Percentiles rank a stretch among this genome's conserved stretches.
Conservation (phyloP, 2,329 filamentous ascomycete genomes). For the Nothomitra cinnamomea region DNA sequence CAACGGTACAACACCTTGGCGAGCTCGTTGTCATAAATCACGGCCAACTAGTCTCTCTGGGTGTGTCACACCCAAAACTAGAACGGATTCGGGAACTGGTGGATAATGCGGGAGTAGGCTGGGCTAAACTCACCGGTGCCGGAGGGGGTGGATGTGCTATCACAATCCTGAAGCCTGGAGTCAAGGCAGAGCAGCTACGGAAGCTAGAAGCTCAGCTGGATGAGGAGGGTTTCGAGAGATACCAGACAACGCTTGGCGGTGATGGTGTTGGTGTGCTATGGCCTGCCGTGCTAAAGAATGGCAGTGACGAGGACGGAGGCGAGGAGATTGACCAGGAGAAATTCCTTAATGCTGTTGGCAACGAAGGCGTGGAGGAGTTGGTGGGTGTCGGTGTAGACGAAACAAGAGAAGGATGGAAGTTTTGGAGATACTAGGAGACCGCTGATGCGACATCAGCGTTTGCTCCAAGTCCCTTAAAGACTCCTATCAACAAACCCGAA, state of each 20-base stretch:
- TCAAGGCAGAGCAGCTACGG: slow-evolving; percentile 36
- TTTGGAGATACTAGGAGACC: slow-evolving; percentile 39
- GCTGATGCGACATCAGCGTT: background rate
- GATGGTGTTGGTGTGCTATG: slow-evolving; percentile 89
- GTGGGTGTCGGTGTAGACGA: slow-evolving; percentile 62
- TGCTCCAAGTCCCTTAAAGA: background rate
- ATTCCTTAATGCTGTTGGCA: slow-evolving; percentile 69
- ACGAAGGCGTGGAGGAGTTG: slow-evolving; percentile 69
- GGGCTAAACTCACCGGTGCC: slow-evolving; percentile 93
- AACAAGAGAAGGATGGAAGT: slow-evolving; percentile 69
- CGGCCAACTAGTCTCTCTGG: slow-evolving; percentile 74
- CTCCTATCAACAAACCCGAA: background rate
- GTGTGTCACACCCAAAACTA: slow-evolving; percentile 84
- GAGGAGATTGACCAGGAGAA: slow-evolving; percentile 88
- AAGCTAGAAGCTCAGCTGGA: slow-evolving; percentile 44
- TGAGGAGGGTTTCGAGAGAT: slow-evolving; percentile 55
- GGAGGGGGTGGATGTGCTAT: slow-evolving; percentile 94
- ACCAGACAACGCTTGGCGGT: slow-evolving; percentile 78
- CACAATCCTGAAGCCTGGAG: slow-evolving; percentile 60
- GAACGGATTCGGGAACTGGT: slow-evolving; percentile 84
- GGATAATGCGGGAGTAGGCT: slow-evolving; percentile 77
- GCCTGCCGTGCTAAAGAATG: slow-evolving; percentile 80
- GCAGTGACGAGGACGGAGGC: slow-evolving; percentile 60
- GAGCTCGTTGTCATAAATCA: slow-evolving; percentile 90
- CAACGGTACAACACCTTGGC: slow-evolving; percentile 41